phyloP scores from a whole-genome alignment of 2,329 filamentous ascomycete species.

The Pyrenophora tritici-repentis region DNA sequence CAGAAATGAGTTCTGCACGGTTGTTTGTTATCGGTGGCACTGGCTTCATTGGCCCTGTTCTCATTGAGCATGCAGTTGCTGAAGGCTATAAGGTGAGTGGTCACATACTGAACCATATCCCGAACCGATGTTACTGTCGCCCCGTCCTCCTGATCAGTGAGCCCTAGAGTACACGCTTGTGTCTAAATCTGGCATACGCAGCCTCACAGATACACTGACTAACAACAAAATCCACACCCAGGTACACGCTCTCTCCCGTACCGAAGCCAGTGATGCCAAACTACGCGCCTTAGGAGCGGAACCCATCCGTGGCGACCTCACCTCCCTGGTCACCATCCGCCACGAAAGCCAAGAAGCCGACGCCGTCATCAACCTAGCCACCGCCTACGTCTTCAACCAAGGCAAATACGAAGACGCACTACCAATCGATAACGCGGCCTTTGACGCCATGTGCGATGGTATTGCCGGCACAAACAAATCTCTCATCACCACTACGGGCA shows the following conservation, averaged over 20 bases:
- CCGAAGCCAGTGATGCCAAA: slow-evolving; percentile 42
- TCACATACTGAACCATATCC: background rate
- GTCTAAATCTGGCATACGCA: background rate
- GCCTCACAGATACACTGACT: background rate
- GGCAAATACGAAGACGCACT: slow-evolving; percentile 21
- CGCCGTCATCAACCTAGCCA: slow-evolving; percentile 41
- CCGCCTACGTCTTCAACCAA: slow-evolving; percentile 10
- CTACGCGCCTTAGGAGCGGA: slow-evolving; percentile 47
- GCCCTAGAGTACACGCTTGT: background rate
- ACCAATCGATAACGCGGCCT: slow-evolving; percentile 21
- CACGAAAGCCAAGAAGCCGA: slow-evolving; percentile 49
- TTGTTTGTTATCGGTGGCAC: slow-evolving; percentile 27
- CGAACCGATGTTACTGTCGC: background rate
- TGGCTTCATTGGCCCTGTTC: slow-evolving; percentile 17
- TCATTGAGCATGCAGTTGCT: slow-evolving; percentile 45
- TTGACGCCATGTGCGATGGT: slow-evolving; percentile 47
- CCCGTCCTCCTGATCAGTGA: background rate
- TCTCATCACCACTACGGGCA: slow-evolving; percentile 46
- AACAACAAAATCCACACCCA: background rate
- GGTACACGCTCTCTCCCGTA: slow-evolving; percentile 48
- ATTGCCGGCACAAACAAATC: slow-evolving; percentile 46
- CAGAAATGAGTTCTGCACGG: background rate
- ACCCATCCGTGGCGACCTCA: slow-evolving; percentile 50
- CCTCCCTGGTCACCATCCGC: slow-evolving; percentile 46
- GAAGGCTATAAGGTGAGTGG: slow-evolving; percentile 47